A percentile compares a stretch with the other conserved stretches of the same genome.
Evolutionary conservation across 2,329 filamentous ascomycete genomes (phyloP).

Genomic region (Cryoendolithus antarcticus): DNA sequence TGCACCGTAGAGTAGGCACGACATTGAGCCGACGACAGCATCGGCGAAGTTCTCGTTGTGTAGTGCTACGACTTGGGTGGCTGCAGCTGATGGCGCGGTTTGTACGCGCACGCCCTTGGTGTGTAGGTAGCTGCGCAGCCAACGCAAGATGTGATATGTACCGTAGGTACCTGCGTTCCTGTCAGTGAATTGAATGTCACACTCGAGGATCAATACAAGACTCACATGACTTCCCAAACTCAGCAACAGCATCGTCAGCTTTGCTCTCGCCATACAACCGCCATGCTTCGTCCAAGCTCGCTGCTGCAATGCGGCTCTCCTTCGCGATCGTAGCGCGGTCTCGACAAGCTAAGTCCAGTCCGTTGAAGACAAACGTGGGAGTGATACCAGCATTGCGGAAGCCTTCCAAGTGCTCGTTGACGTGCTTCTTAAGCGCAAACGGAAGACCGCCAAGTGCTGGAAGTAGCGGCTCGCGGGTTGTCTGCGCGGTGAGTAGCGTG

Average conservation of each 20-base stretch:
- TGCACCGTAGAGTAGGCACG: slow-evolving; percentile 75
- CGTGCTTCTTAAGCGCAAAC: slow-evolving; percentile 57
- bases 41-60: slow-evolving; percentile 56
- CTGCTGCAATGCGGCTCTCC: slow-evolving; percentile 15
- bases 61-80: slow-evolving; percentile 62
- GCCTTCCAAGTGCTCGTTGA: slow-evolving; percentile 62
- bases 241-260: slow-evolving; percentile 66
- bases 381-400: slow-evolving; percentile 56
- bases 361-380: slow-evolving; percentile 88
- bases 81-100: slow-evolving; percentile 77
- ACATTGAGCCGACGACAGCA: slow-evolving; percentile 71
- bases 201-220: neutral
- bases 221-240: slow-evolving; percentile 74
- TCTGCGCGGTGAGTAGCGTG: slow-evolving; percentile 57
- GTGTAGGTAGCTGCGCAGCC: slow-evolving; percentile 63
- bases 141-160: slow-evolving; percentile 60
- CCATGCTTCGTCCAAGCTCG: slow-evolving; percentile 54
- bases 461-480: slow-evolving; percentile 73
- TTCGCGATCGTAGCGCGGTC: slow-evolving; percentile 15
- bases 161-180: slow-evolving; percentile 50
- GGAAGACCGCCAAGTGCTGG: slow-evolving; percentile 83
- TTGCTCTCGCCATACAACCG: slow-evolving; percentile 69
- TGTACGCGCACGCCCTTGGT: slow-evolving; percentile 60
- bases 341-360: slow-evolving; percentile 44
- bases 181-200: slow-evolving; percentile 8